Evolutionary conservation across 2,329 filamentous ascomycete species (phyloP).

Genomic region (Purpureocillium takamizusanense): DNA sequence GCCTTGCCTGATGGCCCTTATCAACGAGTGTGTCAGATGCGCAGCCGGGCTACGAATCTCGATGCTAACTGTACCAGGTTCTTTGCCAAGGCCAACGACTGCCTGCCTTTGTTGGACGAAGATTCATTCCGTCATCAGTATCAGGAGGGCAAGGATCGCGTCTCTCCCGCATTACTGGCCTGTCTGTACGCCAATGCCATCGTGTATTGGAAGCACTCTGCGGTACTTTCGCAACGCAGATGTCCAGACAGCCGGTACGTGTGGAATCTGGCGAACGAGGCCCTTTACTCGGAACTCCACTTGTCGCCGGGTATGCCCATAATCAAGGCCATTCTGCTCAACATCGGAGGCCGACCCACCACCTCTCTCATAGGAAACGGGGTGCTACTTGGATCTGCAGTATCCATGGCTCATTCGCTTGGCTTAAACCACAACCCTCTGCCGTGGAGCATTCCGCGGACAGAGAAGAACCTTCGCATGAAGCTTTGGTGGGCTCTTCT

Average conservation of each 20-base stretch:
- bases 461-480: constrained; percentile 42
- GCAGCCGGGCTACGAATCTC: too few species aligned
- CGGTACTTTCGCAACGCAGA: constrained; percentile 31
- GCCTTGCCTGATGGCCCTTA: constrained; percentile 39
- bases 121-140: constrained; percentile 41
- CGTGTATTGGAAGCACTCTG: constrained; percentile 46
- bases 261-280: constrained; percentile 53
- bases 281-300: constrained; percentile 50
- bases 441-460: constrained; percentile 40
- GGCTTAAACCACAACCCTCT: constrained; percentile 45
- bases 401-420: constrained; percentile 43
- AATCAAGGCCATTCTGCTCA: constrained; percentile 47
- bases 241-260: constrained; percentile 50
- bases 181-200: constrained; percentile 49
- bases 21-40: constrained; percentile 31
- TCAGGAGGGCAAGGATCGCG: constrained; percentile 31
- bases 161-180: constrained; percentile 47
- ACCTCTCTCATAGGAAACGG: constrained; percentile 51
- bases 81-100: constrained; percentile 45
- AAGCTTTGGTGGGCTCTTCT: constrained; percentile 48
- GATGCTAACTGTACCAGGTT: constrained; percentile 28
- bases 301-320: constrained; percentile 49
- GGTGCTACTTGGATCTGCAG: constrained; percentile 37
- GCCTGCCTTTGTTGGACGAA: constrained; percentile 53
- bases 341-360: constrained; percentile 50